Base-by-base conservation (phyloP, 768 basidiomycete genomes). In the Gautieria morchelliformis region DNA sequence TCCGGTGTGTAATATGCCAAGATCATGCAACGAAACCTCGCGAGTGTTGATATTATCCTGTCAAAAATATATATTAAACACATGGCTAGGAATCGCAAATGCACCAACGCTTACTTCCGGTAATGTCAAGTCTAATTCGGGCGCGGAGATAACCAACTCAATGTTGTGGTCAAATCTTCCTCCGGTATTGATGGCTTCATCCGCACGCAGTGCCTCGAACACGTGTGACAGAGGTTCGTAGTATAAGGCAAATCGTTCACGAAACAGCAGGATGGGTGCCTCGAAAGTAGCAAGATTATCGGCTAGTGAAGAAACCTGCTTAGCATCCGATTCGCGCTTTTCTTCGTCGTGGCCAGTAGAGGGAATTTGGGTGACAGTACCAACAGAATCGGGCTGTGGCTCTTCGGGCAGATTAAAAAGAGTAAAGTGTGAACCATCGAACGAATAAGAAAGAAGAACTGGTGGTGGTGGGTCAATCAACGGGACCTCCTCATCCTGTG, bases 211-310 rank as follows among this genome's bases (percentile, higher is more conserved):
- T 56, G 83, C 84, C 56, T 84, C 84, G 63, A 90, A 89, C 19
- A 89, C 79, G 57, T 70, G 74, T 44, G 77, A 79, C 47, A 91
- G 65, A 30, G 87, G 82, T 66, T 89, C 87, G 63, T 89, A 90
- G 67, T 87, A 91, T 7, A 90, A 72, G 4, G 81, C 85, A 3
- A 87, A 87, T 17, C 71, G 76, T 58, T 81, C 72, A 47, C 80
- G 77, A 58, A 91, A 74, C 49, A 90, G 70, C 6, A 87, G 65
- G n/a, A 69, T 65, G 33, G 60, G 24, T 6, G 15, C 20, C 37
- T 40, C 51, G 8, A 32, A 39, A n/a, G 5, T 35, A 37, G 37
- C 17, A 7, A 40, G 15, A 33, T 52, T 49, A 10, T 33, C 48
- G 17, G 24, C 1, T 15, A 9, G 48, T 49, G 48, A 22, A 30